phyloP scores from a whole-genome alignment of 1,284 basidiomycete genomes.

The Rhizopogon parksii region DNA sequence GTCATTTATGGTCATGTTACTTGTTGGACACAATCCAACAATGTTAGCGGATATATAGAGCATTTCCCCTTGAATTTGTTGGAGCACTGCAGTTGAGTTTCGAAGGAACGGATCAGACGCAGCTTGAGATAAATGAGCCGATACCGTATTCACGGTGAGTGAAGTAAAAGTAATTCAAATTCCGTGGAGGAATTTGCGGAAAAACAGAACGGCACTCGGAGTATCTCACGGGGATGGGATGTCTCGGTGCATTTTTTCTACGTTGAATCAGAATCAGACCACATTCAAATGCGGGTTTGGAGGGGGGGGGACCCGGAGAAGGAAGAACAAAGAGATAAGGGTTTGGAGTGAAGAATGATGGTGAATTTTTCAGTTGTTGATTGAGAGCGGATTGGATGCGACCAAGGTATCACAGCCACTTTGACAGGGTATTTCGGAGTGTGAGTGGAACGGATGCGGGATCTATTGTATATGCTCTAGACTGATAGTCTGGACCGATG shows the following conservation, averaged over 20 bases:
- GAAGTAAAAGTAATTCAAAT: not conserved
- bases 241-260: too few species aligned
- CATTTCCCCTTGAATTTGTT: not conserved
- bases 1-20: not conserved
- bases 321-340: not conserved
- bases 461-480: constrained; percentile 2
- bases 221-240: not conserved
- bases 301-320: not conserved
- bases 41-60: not conserved
- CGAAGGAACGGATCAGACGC: not conserved
- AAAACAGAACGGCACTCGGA: not conserved
- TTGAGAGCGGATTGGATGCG: not conserved
- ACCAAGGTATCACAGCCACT: not conserved
- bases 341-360: not conserved
- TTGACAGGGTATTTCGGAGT: not conserved
- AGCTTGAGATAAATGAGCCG: not conserved
- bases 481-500: constrained; percentile 5
- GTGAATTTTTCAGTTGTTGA: not conserved
- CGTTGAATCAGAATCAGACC: too few species aligned
- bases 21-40: too few species aligned
- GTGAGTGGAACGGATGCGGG: not conserved
- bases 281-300: too few species aligned
- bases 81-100: not conserved
- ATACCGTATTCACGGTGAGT: not conserved
- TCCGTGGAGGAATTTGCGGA: not conserved